Base-by-base conservation (phyloP, 345 rosid genomes). In the Gossypioides kirkii region DNA sequence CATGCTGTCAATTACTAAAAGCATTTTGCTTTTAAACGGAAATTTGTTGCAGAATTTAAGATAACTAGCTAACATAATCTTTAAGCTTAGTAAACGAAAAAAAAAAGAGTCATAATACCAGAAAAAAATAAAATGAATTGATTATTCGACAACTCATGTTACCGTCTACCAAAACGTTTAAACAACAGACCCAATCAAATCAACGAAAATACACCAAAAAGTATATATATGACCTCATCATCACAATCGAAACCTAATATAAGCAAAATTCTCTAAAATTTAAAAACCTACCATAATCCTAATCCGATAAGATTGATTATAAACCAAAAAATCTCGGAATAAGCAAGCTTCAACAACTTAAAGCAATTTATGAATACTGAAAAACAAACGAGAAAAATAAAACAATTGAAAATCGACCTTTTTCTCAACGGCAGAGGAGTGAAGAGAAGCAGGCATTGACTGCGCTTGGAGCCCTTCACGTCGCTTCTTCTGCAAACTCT, bases 381-480 rank as follows among this genome's bases (percentile, higher is more conserved):
- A 20, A 54, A 54, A 54, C 0, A 38, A n/a, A 17, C 47, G 8
- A 62, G 14, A 22, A 25, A 46, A 67, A 8, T 53, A 25, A 46
- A 47, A 67, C 8, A 67, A 25, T 8, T 47, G 5, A 25, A 14
- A 67, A 46, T 25, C 32, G 8, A 89, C 98, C 90, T 87, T 89
- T 80, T 84, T 88, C 75, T 82, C 86, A 17, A 81, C 80, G 71
- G 79, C 77, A 18, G 90, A 75, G 42, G 91, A 72, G 65, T 77
- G 83, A 72, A 81, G 69, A 13, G 86, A 70, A 38, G 89, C 63
- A 36, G 89, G 80, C 53, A 81, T 71, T 63, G 80, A 46, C 36
- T 63, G 77, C 10, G 77, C 38, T 52, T 52, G 72, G 23, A 60
- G 32, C 45, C 70, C 70, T 18, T 76, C 78, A 16, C 75, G 79